Conservation (phyloP, 495 filamentous ascomycete species). For the Xanthoparmelia taractica region DNA sequence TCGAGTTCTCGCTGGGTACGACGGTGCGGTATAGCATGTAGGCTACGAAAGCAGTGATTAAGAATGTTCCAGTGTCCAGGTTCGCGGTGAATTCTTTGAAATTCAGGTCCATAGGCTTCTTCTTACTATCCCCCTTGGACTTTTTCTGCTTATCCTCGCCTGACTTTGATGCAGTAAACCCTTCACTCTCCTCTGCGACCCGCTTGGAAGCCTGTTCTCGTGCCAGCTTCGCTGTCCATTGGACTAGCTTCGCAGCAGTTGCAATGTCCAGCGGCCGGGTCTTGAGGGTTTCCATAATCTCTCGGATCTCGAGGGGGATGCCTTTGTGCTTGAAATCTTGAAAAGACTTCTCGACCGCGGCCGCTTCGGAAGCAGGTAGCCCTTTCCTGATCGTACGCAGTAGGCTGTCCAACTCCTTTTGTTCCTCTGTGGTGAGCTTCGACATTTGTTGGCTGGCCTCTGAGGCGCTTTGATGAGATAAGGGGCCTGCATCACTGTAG, state of each 20-base stretch:
- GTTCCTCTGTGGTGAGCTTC: slow-evolving; percentile 36
- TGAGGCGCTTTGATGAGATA: slow-evolving; percentile 26
- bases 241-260: slow-evolving; percentile 43
- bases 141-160: slow-evolving; percentile 25
- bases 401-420: slow-evolving; percentile 36
- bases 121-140: slow-evolving; percentile 28
- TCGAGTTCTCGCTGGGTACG: slow-evolving; percentile 55
- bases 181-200: slow-evolving; percentile 23
- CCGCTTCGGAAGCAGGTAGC: slow-evolving; percentile 37
- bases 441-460: slow-evolving; percentile 12
- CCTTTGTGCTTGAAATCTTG: slow-evolving; percentile 44
- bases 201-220: slow-evolving; percentile 31
- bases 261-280: slow-evolving; percentile 39
- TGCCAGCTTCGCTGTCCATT: slow-evolving; percentile 39
- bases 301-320: slow-evolving; percentile 43
- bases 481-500: slow-evolving; percentile 34
- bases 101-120: slow-evolving; percentile 31
- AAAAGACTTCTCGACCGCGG: slow-evolving; percentile 37
- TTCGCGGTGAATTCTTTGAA: slow-evolving; percentile 39
- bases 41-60: slow-evolving; percentile 50
- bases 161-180: slow-evolving; percentile 26
- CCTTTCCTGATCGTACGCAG: slow-evolving; percentile 40
- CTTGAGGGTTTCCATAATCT: slow-evolving; percentile 39
- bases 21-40: slow-evolving; percentile 56
- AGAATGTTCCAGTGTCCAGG: slow-evolving; percentile 48